Base-by-base conservation (phyloP, 179 eudicot species). In the Camellia oleifera region DNA sequence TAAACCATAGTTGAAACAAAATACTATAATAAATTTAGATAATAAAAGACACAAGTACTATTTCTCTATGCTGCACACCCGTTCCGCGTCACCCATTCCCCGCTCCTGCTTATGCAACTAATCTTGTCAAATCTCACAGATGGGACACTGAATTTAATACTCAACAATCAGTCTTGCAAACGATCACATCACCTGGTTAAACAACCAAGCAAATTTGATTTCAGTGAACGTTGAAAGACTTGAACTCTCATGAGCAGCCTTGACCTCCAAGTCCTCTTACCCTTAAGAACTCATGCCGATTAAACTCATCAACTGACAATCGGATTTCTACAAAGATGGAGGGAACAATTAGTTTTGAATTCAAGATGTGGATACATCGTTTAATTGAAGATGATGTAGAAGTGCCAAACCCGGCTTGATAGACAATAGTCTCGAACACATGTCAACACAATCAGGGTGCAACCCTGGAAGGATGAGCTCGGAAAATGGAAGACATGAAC, bases 261-360 rank as follows among this genome's bases (percentile, higher is more conserved):
- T 68, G 3, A 82, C 73, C 72, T 14, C 74, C 45, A 40, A 32
- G 65, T 23, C 74, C 80, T 81, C 65, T 42, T 20, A 26, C 46
- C 67, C 45, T 66, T 44, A 87, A 78, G 79, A 89, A 87, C 32
- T 68, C 79, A 78, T 89, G 92, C 62, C 71, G 72, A 84, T 81
- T 84, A 62, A 89, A 86, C 77, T 89, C 92, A n/a, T 87, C 85
- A 67, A 84, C 79, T 23, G 90, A 87, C 73, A 87, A 70, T 45
- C 90, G 85, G 26, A 84, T 66, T 70, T 74, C 92, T 89, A 87
- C 75, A 65, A 81, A n/a, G 52, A 78, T 45, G 14, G 65, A 76
- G 54, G 65, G 45, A 74, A 69, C 14, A 1, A 44, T 17, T 50
- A 72, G 23, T 6, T 18, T 44, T 54, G 40, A 56, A 13, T 7